A percentile compares a stretch with the other conserved stretches of the same genome.
Evolutionary conservation across 1,284 basidiomycete species (phyloP).

Genomic region (Neolentinus lepideus): DNA sequence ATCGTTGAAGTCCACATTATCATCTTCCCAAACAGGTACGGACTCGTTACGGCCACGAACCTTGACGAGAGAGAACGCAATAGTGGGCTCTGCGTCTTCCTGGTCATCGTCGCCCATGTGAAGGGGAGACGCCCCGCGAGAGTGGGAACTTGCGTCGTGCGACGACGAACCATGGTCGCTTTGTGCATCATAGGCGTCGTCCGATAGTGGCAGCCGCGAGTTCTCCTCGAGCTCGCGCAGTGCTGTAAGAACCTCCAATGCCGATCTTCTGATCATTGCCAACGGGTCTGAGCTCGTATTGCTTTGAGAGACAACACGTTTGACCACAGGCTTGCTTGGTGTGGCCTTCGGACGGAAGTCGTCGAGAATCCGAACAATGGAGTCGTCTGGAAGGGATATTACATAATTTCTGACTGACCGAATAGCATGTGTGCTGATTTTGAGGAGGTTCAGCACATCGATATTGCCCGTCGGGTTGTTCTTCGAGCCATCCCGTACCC

Average conservation of each 20-base stretch:
- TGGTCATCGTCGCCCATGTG: constrained; percentile 28
- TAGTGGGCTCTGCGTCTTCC: constrained; percentile 38
- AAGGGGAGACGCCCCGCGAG: constrained; percentile 39
- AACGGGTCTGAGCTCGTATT: constrained; percentile 44
- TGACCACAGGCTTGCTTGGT: constrained; percentile 27
- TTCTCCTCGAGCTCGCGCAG: constrained; percentile 67
- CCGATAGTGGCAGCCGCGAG: constrained; percentile 55
- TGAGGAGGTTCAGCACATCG: constrained; percentile 62
- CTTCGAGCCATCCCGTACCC: constrained; percentile 12
- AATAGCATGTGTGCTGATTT: constrained; percentile 70
- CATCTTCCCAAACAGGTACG: constrained; percentile 77
- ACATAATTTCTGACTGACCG: constrained; percentile 77
- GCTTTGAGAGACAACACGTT: constrained; percentile 30
- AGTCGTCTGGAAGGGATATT: constrained; percentile 71
- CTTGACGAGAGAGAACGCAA: constrained; percentile 60
- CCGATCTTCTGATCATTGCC: constrained; percentile 59
- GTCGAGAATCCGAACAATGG: constrained; percentile 42
- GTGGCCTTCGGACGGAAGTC: constrained; percentile 39
- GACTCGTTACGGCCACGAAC: constrained; percentile 56
- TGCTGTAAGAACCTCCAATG: constrained; percentile 69
- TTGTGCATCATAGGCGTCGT: constrained; percentile 71
- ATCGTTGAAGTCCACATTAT: constrained; percentile 37
- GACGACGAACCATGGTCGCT: constrained; percentile 51
- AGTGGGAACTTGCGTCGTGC: constrained; percentile 25
- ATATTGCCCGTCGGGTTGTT: constrained; percentile 17